phyloP scores from a whole-genome alignment of 2,329 filamentous ascomycete species.

The Grosmannia penicillata region DNA sequence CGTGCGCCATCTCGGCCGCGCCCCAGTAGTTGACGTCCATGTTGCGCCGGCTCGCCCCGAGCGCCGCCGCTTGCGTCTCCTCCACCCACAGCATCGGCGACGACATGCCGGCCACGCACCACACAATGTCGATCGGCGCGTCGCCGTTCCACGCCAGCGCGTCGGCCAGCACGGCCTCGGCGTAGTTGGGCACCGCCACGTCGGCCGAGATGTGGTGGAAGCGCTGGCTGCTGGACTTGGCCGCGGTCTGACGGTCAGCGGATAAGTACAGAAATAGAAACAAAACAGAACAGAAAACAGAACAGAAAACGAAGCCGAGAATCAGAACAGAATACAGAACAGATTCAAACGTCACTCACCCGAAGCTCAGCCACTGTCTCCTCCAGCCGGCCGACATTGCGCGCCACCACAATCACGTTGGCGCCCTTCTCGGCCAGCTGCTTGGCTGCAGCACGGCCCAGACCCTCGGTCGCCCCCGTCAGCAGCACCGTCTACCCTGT shows the following conservation, averaged over 20 bases:
- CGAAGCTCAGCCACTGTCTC: conserved; percentile 50
- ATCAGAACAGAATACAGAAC: too few species aligned
- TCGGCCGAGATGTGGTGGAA: conserved; percentile 80
- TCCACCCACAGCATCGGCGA: conserved; percentile 67
- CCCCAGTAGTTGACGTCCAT: conserved; percentile 94
- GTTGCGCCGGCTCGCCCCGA: conserved; percentile 53
- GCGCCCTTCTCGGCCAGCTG: conserved; percentile 73
- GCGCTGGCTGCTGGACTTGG: conserved; percentile 54
- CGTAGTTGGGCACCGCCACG: conserved; percentile 56
- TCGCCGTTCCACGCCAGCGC: conserved; percentile 67
- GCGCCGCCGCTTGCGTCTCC: conserved; percentile 38
- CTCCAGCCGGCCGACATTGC: conserved; percentile 61
- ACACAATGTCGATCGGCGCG: conserved; percentile 66
- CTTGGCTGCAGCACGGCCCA: conserved; percentile 64
- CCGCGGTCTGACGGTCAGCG: conserved; percentile 35
- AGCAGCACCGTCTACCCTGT: conserved; percentile 65
- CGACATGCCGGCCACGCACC: conserved; percentile 72
- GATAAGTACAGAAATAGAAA: not conserved
- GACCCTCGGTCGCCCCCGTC: conserved; percentile 84
- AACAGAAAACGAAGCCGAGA: not conserved
- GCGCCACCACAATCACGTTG: conserved; percentile 72
- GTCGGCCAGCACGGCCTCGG: conserved; percentile 53
- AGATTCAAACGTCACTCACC: conserved; percentile 25
- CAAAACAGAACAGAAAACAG: not conserved
- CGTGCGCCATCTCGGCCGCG: conserved; percentile 71